These are phyloP conservation scores for Marvania coccoides DNA, from an alignment of 139 green algal species.

Conservation along the genomic window DNA sequence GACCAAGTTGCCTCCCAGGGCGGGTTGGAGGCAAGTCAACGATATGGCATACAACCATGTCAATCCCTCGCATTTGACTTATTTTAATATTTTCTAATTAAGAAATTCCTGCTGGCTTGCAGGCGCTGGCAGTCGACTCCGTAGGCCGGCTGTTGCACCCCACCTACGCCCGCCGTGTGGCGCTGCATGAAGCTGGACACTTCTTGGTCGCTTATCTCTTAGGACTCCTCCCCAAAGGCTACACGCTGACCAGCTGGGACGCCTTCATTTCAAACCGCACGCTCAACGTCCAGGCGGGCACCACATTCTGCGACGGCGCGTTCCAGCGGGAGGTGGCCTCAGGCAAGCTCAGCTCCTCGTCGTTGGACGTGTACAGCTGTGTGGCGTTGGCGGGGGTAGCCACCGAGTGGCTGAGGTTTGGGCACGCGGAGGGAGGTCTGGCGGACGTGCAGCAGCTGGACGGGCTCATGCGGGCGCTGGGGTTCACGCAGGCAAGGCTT, in stretches of 20 bases:
- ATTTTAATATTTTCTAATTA: too few species aligned
- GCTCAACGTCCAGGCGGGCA: slow-evolving; percentile 93
- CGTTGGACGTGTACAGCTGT: slow-evolving; percentile 71
- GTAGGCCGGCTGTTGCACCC: slow-evolving; percentile 41
- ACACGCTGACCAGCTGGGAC: slow-evolving; percentile 80
- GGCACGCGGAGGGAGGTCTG: slow-evolving; percentile 81
- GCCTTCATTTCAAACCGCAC: slow-evolving; percentile 67
- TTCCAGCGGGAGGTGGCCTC: slow-evolving; percentile 76
- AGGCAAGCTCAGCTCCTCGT: slow-evolving; percentile 50
- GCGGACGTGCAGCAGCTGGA: slow-evolving; percentile 91
- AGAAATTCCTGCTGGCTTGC: too few species aligned
- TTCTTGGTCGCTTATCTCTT: slow-evolving; percentile 91
- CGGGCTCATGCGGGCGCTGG: slow-evolving; percentile 51
- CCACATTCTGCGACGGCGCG: slow-evolving; percentile 82
- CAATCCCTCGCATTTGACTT: too few species aligned
- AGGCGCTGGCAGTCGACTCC: slow-evolving; percentile 72
- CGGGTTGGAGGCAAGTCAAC: slow-evolving; percentile 64
- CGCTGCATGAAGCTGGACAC: slow-evolving; percentile 87
- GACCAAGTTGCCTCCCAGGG: slow-evolving; percentile 43
- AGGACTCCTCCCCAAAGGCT: slow-evolving; percentile 79
- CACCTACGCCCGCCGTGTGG: slow-evolving; percentile 58
- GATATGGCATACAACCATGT: too few species aligned
- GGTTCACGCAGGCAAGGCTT: slow-evolving; percentile 26
- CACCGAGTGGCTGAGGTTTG: slow-evolving; percentile 85
- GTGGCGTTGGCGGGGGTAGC: slow-evolving; percentile 79